A percentile compares a stretch with the other conserved stretches of the same genome.
Evolutionary conservation across 495 filamentous ascomycete genomes (phyloP).

Genomic region (Talaromyces ruber): DNA sequence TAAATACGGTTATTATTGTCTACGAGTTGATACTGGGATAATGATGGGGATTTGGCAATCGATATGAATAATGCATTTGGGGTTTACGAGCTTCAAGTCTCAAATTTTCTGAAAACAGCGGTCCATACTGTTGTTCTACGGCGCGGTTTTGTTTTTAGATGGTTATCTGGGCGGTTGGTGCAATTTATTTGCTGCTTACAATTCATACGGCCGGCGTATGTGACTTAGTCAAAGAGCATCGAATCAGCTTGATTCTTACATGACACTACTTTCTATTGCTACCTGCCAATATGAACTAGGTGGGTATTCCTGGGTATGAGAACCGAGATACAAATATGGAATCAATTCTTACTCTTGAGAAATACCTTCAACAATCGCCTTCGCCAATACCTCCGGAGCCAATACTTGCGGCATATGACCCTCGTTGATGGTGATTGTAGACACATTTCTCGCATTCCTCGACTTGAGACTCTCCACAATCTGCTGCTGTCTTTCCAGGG

Average conservation of each 20-base stretch:
- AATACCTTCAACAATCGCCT: constrained; percentile 1
- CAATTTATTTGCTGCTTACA: neutral
- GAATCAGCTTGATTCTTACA: neutral
- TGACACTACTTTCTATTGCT: neutral
- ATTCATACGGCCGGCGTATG: neutral
- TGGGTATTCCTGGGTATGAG: too few relatives aligned
- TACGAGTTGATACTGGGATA: constrained; percentile 85
- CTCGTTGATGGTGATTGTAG: neutral
- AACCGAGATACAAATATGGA: too few relatives aligned
- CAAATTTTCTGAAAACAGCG: neutral
- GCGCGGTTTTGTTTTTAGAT: neutral
- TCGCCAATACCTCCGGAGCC: neutral
- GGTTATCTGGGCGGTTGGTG: neutral
- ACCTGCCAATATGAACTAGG: neutral
- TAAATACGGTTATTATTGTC: constrained; percentile 83
- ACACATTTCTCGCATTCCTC: constrained; percentile 2
- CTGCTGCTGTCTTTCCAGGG: neutral
- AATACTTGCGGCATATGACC: neutral
- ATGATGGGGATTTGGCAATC: constrained; percentile 13
- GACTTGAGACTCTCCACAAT: neutral
- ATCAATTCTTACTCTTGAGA: neutral
- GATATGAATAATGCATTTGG: neutral
- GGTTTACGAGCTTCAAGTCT: neutral
- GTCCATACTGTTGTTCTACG: neutral
- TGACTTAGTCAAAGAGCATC: neutral